Percentiles rank a stretch among this genome's conserved stretches.
Evolutionary conservation across 2,329 filamentous ascomycete species (phyloP).

Genomic region (Phoma sp.): DNA sequence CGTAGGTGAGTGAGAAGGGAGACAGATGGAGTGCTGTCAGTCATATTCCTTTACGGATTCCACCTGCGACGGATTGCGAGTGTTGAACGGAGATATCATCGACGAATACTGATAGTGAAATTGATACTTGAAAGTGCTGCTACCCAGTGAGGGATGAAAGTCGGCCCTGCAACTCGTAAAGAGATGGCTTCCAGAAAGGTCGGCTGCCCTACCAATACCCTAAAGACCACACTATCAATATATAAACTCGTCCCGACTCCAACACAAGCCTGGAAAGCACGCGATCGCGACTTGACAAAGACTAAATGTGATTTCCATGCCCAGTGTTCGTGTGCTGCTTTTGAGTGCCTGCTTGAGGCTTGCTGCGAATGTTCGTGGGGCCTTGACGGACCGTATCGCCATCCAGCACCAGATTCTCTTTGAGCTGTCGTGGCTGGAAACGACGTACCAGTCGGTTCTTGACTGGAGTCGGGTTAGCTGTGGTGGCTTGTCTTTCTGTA

Average conservation of each 20-base stretch:
- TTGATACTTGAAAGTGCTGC: background rate
- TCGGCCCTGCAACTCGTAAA: background rate
- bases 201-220: background rate
- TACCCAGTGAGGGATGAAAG: background rate
- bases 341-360: background rate
- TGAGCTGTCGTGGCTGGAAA: background rate
- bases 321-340: background rate
- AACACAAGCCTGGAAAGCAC: background rate
- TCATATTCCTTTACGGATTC: background rate
- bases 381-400: background rate
- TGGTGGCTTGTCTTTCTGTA: background rate
- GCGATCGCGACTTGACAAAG: background rate
- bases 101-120: background rate
- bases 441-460: background rate
- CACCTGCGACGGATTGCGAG: background rate
- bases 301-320: background rate
- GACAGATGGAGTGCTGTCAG: too few species aligned
- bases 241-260: background rate
- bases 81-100: background rate
- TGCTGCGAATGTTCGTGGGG: background rate
- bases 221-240: background rate
- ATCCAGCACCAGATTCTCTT: background rate
- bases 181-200: background rate
- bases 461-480: background rate
- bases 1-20: background rate